These are phyloP conservation scores for Funneliformis geosporum DNA, from an alignment of 192 early-diverging fungal genomes.

Conservation along the genomic window DNA sequence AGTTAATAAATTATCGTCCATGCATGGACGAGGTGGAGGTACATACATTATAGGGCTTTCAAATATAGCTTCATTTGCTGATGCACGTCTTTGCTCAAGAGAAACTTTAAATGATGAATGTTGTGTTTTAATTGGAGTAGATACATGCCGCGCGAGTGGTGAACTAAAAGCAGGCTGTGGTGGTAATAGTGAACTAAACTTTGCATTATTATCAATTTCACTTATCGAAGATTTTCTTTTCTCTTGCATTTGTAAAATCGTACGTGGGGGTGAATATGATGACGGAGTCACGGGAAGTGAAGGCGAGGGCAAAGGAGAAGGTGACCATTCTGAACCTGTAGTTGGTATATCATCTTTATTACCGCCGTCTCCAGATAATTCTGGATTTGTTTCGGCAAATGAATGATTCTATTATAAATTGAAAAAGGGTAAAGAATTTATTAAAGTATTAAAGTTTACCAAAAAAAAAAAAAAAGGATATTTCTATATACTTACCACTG, in stretches of 20 bases:
- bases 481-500: conserved; percentile 47
- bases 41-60: conserved; percentile 23
- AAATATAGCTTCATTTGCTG: conserved; percentile 31
- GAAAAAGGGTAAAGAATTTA: background rate
- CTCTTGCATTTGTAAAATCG: no score
- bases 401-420: conserved; percentile 12
- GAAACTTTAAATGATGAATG: background rate
- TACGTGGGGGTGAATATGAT: conserved; percentile 14
- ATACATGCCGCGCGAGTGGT: conserved; percentile 15
- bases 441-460: background rate
- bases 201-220: background rate
- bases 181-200: conserved; percentile 5
- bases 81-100: conserved; percentile 26
- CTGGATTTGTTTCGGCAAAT: conserved; percentile 14
- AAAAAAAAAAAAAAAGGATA: background rate
- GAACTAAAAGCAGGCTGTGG: conserved; percentile 3
- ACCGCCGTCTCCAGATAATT: conserved; percentile 12
- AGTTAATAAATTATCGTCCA: conserved; percentile 27
- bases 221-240: conserved; percentile 1
- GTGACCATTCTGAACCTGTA: conserved; percentile 30
- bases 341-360: conserved; percentile 7
- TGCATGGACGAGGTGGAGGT: conserved; percentile 17
- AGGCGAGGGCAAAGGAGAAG: conserved; percentile 30
- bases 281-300: conserved; percentile 25
- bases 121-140: background rate